Conservation (phyloP, 208 protist genomes). For the Leishmania braziliensis region DNA sequence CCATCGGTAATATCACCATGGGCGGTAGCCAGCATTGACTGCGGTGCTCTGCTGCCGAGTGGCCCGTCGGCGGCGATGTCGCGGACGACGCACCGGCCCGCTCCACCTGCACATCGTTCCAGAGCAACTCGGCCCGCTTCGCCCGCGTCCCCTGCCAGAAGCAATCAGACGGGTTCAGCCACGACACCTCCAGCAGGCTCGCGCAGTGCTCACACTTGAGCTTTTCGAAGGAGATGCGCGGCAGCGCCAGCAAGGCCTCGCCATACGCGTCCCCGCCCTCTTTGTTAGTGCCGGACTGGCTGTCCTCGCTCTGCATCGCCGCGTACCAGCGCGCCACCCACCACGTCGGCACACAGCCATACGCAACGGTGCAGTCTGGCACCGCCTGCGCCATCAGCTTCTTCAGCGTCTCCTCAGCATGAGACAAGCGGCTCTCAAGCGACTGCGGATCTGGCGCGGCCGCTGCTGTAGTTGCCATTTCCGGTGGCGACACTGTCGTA, state of each 20-base stretch:
- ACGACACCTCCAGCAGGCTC: conserved; percentile 46
- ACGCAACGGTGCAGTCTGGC: conserved; percentile 24
- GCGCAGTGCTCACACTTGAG: conserved; percentile 67
- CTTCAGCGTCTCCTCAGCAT: conserved; percentile 38
- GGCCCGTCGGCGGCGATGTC: not conserved
- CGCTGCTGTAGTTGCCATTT: not conserved
- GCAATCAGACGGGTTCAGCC: conserved; percentile 69
- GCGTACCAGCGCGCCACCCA: conserved; percentile 78
- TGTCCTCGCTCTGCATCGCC: conserved; percentile 38
- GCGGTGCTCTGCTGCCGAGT: conserved; percentile 13
- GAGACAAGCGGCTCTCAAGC: conserved; percentile 30
- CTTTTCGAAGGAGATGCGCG: conserved; percentile 34
- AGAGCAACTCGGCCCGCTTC: conserved; percentile 50
- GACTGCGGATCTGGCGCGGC: conserved; percentile 24
- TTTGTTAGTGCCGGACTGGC: not conserved
- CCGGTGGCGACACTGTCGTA: not conserved
- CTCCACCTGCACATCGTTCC: conserved; percentile 27
- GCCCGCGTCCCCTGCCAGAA: conserved; percentile 69
- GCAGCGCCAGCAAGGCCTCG: conserved; percentile 8
- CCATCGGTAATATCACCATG: conserved; percentile 66
- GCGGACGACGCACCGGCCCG: conserved; percentile 4
- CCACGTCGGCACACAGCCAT: conserved; percentile 80
- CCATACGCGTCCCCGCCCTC: not conserved
- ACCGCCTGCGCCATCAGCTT: conserved; percentile 25
- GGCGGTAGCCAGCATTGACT: conserved; percentile 55